A percentile compares a stretch with the other conserved stretches of the same genome.
Conservation (phyloP, 768 basidiomycete species). For the Zangia roseola region DNA sequence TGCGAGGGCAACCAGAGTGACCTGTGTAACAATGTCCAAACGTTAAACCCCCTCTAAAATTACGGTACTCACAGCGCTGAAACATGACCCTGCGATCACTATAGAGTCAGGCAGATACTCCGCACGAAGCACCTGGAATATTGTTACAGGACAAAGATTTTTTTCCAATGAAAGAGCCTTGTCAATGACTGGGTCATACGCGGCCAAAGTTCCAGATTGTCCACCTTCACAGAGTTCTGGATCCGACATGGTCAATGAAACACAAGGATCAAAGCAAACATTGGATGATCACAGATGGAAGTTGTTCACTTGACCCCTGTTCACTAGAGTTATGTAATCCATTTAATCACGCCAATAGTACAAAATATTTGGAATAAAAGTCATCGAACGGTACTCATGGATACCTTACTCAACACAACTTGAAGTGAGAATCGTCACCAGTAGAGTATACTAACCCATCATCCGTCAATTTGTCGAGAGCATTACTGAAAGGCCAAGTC, state of each 20-base stretch:
- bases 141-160: conserved; percentile 48
- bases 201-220: background rate
- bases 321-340: conserved; percentile 6
- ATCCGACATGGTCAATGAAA: conserved; percentile 7
- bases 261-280: no score
- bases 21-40: conserved; percentile 19
- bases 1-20: conserved; percentile 53
- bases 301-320: no score
- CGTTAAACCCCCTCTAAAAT: conserved; percentile 27
- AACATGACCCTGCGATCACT: conserved; percentile 43
- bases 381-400: background rate
- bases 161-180: background rate
- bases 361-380: no score
- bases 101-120: conserved; percentile 38
- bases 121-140: conserved; percentile 52
- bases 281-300: no score
- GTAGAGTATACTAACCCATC: conserved; percentile 80
- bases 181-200: background rate
- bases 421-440: conserved; percentile 78
- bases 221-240: conserved; percentile 1
- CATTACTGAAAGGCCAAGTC: conserved; percentile 45
- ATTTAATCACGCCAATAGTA: no score
- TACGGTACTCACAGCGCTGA: conserved; percentile 17
- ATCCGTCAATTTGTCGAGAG: conserved; percentile 75
- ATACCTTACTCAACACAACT: conserved; percentile 40